Percentiles rank a stretch among this genome's conserved stretches.
These are phyloP conservation scores for Didymella pinodella DNA, from an alignment of 2,329 filamentous ascomycete species.

Conservation along the genomic window DNA sequence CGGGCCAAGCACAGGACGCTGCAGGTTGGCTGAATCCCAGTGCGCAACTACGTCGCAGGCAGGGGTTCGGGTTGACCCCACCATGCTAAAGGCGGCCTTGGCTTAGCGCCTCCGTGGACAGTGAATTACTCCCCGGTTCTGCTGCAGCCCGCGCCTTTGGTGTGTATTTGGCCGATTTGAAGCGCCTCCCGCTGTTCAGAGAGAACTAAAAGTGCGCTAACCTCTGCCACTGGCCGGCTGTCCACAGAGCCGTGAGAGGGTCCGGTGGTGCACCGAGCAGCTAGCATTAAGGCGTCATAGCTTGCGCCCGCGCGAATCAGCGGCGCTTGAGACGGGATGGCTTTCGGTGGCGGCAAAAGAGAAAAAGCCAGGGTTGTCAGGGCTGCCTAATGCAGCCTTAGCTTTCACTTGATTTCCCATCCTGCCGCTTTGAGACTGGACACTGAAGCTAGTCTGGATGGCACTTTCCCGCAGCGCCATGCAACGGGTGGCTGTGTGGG, in stretches of 20 bases:
- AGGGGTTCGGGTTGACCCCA: constrained; percentile 19
- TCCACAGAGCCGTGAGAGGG: constrained; percentile 26
- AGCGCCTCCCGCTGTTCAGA: constrained; percentile 27
- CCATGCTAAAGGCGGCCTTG: constrained; percentile 1
- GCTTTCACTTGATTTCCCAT: constrained; percentile 33
- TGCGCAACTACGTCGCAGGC: constrained; percentile 36
- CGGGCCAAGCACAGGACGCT: constrained; percentile 44
- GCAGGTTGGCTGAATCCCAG: constrained; percentile 44
- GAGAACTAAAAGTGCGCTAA: constrained; percentile 7
- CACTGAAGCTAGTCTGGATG: constrained; percentile 12
- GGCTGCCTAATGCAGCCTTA: constrained; percentile 23
- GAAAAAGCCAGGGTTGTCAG: constrained; percentile 19
- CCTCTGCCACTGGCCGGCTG: constrained; percentile 26
- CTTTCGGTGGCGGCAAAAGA: constrained; percentile 25
- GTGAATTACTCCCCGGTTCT: constrained; percentile 26
- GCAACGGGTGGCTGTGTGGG: constrained; percentile 30
- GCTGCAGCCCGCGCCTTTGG: constrained; percentile 27
- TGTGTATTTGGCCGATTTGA: constrained; percentile 20
- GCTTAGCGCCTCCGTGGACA: constrained; percentile 8
- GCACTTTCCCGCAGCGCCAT: constrained; percentile 11
- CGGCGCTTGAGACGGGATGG: constrained; percentile 36
- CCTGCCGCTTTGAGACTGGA: constrained; percentile 32
- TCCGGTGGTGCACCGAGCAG: constrained; percentile 26
- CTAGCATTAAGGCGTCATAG: constrained; percentile 30
- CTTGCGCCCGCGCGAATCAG: constrained; percentile 37